A percentile compares a stretch with the other conserved stretches of the same genome.
These are phyloP conservation scores for Clarireedia hainanense DNA, from an alignment of 2,329 filamentous ascomycete species.

Conservation along the genomic window DNA sequence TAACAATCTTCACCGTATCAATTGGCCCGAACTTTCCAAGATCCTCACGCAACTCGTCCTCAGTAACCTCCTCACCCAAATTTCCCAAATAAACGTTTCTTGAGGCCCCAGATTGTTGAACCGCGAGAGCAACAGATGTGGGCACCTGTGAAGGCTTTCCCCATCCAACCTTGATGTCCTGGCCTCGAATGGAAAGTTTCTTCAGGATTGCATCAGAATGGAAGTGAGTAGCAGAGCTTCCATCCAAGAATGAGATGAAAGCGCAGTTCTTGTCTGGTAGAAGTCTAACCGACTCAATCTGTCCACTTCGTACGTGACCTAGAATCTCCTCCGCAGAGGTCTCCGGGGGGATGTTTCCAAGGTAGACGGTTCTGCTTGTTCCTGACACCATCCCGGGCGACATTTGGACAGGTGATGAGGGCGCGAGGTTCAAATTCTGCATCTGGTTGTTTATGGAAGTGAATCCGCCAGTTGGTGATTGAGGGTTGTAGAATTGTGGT, in stretches of 20 bases:
- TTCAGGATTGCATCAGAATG: slow-evolving; percentile 99
- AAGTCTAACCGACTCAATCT: slow-evolving; percentile 97
- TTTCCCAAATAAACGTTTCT: slow-evolving; percentile 97
- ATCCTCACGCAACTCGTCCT: slow-evolving; percentile 90
- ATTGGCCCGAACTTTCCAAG: slow-evolving; percentile 93
- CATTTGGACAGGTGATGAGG: slow-evolving; percentile 69
- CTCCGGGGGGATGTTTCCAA: slow-evolving; percentile 97
- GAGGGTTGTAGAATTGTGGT: slow-evolving; percentile 73
- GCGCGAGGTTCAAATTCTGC: slow-evolving; percentile 41
- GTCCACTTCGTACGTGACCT: slow-evolving; percentile 90
- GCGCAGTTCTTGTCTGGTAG: slow-evolving; percentile 99
- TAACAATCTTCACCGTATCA: slow-evolving; percentile 94
- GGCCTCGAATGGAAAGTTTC: slow-evolving; percentile 95
- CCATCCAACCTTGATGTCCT: slow-evolving; percentile 99
- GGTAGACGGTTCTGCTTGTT: slow-evolving; percentile 91
- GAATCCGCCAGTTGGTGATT: slow-evolving; percentile 78
- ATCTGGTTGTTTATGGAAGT: slow-evolving; percentile 38
- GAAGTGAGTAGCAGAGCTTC: slow-evolving; percentile 96
- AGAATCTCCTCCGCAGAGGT: slow-evolving; percentile 95
- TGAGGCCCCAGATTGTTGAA: slow-evolving; percentile 94
- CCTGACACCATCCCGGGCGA: slow-evolving; percentile 75
- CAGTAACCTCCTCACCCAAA: slow-evolving; percentile 78
- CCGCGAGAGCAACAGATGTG: slow-evolving; percentile 91
- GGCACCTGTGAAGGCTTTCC: slow-evolving; percentile 97
- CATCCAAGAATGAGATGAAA: slow-evolving; percentile 98